Conservation (phyloP, 2,329 filamentous ascomycete species). For the Ceratocystis cacaofunesta region DNA sequence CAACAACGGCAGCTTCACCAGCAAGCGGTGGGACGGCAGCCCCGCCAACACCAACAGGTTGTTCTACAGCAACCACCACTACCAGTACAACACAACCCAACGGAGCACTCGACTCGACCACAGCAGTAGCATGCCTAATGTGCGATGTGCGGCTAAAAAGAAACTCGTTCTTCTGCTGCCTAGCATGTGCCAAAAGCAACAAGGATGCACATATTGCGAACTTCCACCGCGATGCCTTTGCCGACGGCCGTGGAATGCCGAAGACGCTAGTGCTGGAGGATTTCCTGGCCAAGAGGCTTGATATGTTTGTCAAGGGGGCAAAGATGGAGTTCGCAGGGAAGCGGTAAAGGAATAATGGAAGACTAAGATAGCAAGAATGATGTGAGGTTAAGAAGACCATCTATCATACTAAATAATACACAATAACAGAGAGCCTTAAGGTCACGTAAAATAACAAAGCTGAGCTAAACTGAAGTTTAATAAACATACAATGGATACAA, state of each 20-base stretch:
- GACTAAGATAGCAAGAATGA: not conserved
- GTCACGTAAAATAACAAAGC: no score
- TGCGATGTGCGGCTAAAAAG: slow-evolving; percentile 16
- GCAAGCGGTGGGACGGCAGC: not conserved
- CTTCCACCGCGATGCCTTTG: slow-evolving; percentile 15
- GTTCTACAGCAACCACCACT: not conserved
- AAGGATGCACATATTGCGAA: slow-evolving; percentile 16
- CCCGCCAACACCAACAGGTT: not conserved
- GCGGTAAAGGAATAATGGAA: not conserved
- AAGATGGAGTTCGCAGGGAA: slow-evolving; percentile 14
- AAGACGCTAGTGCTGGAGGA: slow-evolving; percentile 15
- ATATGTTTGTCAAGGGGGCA: slow-evolving; percentile 12
- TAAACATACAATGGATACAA: not conserved
- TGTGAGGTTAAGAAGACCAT: not conserved
- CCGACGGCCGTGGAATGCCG: slow-evolving; percentile 13
- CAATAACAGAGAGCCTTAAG: no score
- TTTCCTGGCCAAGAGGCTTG: slow-evolving; percentile 14
- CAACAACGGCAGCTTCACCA: not conserved
- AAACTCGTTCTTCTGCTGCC: slow-evolving; percentile 16
- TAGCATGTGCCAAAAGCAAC: slow-evolving; percentile 16
- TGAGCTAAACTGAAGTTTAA: no score
- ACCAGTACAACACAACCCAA: not conserved
- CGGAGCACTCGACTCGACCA: slow-evolving; percentile 8
- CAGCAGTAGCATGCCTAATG: slow-evolving; percentile 16
- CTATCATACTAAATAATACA: not conserved